These are phyloP conservation scores for Pyrus pyrifolia DNA, from an alignment of 306 rosid genomes.

Conservation along the genomic window DNA sequence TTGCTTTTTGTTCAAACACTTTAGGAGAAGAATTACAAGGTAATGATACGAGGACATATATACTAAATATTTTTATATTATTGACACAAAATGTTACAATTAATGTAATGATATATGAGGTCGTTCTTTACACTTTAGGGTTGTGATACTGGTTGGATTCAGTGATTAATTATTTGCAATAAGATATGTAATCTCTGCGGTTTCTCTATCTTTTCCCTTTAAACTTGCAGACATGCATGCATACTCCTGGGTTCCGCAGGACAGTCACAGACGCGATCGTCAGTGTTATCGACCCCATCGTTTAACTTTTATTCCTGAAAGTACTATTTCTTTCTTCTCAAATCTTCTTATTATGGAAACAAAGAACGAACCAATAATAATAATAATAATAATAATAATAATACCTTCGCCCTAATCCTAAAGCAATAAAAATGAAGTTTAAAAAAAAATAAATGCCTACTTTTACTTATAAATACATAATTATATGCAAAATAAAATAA, in stretches of 20 bases:
- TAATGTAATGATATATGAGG: too few relatives aligned
- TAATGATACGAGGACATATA: too few relatives aligned
- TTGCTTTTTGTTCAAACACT: neutral
- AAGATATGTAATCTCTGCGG: too few relatives aligned
- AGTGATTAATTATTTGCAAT: too few relatives aligned
- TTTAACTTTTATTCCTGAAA: neutral
- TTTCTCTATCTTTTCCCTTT: too few relatives aligned
- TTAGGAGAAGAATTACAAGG: neutral
- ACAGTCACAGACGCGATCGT: neutral
- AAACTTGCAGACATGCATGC: neutral
- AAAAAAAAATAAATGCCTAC: too few relatives aligned
- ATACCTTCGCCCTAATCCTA: too few relatives aligned
- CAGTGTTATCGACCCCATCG: neutral
- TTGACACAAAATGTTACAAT: accelerated
- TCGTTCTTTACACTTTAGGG: neutral
- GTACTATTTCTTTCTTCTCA: neutral
- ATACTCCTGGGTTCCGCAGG: neutral
- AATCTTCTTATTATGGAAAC: neutral
- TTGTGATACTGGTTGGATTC: neutral
- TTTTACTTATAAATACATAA: too few relatives aligned
- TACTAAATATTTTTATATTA: too few relatives aligned
- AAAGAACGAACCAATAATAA: neutral
- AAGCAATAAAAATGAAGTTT: too few relatives aligned
- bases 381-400: too few relatives aligned
- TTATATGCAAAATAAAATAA: too few relatives aligned